Base-by-base conservation (phyloP, 2,329 filamentous ascomycete species). In the Scedosporium aurantiacum region DNA sequence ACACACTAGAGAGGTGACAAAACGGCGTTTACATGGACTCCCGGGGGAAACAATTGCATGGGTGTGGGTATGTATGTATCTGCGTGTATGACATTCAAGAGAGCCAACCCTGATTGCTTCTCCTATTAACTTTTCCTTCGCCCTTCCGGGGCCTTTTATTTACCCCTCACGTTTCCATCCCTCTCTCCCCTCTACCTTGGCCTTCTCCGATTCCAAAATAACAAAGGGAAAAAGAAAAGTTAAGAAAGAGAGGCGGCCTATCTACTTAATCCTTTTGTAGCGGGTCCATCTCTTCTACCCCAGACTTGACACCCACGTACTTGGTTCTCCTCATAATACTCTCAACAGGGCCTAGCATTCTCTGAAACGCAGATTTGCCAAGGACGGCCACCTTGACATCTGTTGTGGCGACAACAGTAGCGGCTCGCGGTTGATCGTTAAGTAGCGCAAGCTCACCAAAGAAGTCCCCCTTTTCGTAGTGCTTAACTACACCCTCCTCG, bases 381-480 rank as follows among this genome's bases (percentile, higher is more conserved):
- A 99, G 79, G 57, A 87, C 91, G 4, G 93, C 94, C 58, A 97
- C 90, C 78, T 97, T 97, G 71, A 96, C 89, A 65, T 96, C 90
- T 5, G 88, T 89, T 73, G 85, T 82, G 68, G 90, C 90, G 56
- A 95, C 79, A 60, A 99, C 86, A 67, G 89, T 96, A 58, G 94
- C 94, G 43, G 93, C 93, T 70, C 94, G 87, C 7, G 94, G 94
- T 61, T 91, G 90, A 70, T 99, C 93, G 67, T 97, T 95, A 67
- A 97, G 80, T 70, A 99, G 76, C 5, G 94, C 94, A 64, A 99
- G 80, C 76, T 99, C 94, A 64, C 94, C 94, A 75, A 99, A 99
- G 78, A 94, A 99, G 70, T 97, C 94, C 32, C 94, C 94, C 75
- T 96, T 94, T 65, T 80, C 82, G 74, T 97, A 97, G 60, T 84